These are phyloP conservation scores for Erysimum cheiri DNA, from an alignment of 441 rosid species.

Conservation along the genomic window DNA sequence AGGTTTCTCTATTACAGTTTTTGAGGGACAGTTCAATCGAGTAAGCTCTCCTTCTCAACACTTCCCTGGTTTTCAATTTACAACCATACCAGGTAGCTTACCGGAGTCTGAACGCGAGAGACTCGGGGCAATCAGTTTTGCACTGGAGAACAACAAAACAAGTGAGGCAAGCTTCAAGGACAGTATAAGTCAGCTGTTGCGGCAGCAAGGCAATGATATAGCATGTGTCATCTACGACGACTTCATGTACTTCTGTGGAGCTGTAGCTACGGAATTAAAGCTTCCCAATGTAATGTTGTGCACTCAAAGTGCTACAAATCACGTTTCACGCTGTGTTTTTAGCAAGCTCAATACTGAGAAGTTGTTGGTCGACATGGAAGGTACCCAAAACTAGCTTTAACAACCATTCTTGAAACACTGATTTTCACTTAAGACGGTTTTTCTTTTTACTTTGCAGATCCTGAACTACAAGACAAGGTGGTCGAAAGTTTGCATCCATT, in stretches of 20 bases:
- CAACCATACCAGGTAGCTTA: slow-evolving; percentile 8
- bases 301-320: slow-evolving; percentile 42
- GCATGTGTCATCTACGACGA: slow-evolving; percentile 55
- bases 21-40: background rate
- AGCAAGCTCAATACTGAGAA: background rate
- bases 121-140: background rate
- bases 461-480: background rate
- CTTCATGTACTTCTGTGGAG: slow-evolving; percentile 47
- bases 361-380: slow-evolving; percentile 9
- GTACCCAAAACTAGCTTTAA: background rate
- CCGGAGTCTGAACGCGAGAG: background rate
- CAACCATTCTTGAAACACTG: background rate
- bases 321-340: slow-evolving; percentile 1
- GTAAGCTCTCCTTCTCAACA: background rate
- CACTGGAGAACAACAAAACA: background rate
- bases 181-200: slow-evolving; percentile 21
- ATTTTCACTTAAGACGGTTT: background rate
- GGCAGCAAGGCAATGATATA: slow-evolving; percentile 21
- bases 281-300: slow-evolving; percentile 49
- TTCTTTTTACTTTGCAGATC: slow-evolving; percentile 23
- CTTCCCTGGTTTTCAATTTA: slow-evolving; percentile 40
- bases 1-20: slow-evolving; percentile 45
- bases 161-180: background rate
- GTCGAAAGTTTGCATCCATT: slow-evolving; percentile 38
- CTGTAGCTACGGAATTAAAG: slow-evolving; percentile 43